Percentiles rank a stretch among this genome's conserved stretches.
These are phyloP conservation scores for Dalbergia cultrata DNA, from an alignment of 306 rosid genomes.

Conservation along the genomic window DNA sequence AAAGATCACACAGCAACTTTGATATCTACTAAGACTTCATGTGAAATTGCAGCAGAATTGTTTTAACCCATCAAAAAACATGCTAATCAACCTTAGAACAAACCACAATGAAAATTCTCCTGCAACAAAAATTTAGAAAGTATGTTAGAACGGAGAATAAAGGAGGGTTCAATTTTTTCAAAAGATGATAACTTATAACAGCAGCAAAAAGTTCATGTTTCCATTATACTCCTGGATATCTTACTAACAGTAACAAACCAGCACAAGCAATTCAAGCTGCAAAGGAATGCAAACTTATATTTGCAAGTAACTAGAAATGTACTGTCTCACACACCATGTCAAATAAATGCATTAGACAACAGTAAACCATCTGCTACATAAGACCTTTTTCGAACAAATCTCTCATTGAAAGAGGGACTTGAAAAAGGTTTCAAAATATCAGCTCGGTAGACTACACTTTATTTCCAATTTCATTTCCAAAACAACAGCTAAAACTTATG, in stretches of 20 bases:
- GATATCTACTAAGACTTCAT: conserved; percentile 23
- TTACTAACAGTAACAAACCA: no score
- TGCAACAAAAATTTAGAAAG: conserved; percentile 27
- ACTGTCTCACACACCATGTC: conserved; percentile 26
- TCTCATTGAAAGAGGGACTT: not conserved
- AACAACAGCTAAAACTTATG: conserved; percentile 17
- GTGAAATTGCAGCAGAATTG: conserved; percentile 29
- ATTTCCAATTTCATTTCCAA: conserved; percentile 27
- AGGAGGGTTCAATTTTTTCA: not conserved
- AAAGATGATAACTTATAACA: not conserved
- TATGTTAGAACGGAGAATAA: conserved; percentile 19
- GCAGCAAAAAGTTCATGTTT: not conserved
- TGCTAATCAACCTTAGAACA: conserved; percentile 32
- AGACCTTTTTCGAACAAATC: not conserved
- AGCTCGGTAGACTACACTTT: conserved; percentile 20
- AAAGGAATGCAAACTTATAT: not conserved
- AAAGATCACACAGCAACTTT: conserved; percentile 27
- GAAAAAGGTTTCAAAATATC: conserved; percentile 20
- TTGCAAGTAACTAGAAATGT: not conserved
- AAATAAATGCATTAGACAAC: conserved; percentile 30
- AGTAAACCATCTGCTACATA: not conserved
- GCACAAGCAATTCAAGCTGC: no score
- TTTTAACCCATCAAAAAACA: conserved; percentile 29
- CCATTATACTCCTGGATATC: not conserved
- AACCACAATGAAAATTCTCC: conserved; percentile 34